Conservation (phyloP, 148 eudicot genomes). For the Selenicereus undatus region DNA sequence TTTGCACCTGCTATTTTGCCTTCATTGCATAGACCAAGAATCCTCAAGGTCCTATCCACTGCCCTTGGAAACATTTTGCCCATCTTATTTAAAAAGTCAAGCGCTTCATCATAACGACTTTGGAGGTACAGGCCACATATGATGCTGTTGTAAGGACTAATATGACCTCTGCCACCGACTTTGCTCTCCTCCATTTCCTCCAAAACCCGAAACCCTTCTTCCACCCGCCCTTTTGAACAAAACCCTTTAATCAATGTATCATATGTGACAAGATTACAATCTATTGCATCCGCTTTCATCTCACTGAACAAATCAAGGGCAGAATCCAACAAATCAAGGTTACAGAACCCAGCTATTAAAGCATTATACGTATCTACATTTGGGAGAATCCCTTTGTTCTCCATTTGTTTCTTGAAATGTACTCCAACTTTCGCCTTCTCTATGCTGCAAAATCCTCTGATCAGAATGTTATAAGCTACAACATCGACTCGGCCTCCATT, state of each 20-base stretch:
- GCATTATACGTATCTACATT: constrained; percentile 73
- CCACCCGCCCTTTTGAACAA: constrained; percentile 54
- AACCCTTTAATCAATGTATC: constrained; percentile 60
- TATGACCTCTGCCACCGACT: constrained; percentile 39
- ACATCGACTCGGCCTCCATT: constrained; percentile 66
- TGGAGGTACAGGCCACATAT: constrained; percentile 65
- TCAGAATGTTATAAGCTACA: constrained; percentile 76
- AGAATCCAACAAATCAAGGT: constrained; percentile 45
- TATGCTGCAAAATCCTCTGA: constrained; percentile 57
- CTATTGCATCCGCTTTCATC: constrained; percentile 67
- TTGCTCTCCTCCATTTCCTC: constrained; percentile 68
- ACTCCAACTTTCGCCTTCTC: constrained; percentile 63
- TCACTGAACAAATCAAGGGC: constrained; percentile 79
- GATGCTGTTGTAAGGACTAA: constrained; percentile 73
- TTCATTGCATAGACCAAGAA: constrained; percentile 45
- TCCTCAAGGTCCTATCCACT: constrained; percentile 53
- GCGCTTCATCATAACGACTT: constrained; percentile 43
- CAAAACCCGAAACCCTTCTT: constrained; percentile 57
- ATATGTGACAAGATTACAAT: constrained; percentile 53
- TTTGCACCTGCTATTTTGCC: constrained; percentile 47
- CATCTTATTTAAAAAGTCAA: constrained; percentile 58
- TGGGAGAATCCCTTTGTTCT: constrained; percentile 76
- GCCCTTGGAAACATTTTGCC: constrained; percentile 68
- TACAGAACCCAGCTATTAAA: constrained; percentile 66
- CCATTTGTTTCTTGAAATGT: constrained; percentile 76